Conservation (phyloP, 2,329 filamentous ascomycete genomes). For the Beauveria australis region DNA sequence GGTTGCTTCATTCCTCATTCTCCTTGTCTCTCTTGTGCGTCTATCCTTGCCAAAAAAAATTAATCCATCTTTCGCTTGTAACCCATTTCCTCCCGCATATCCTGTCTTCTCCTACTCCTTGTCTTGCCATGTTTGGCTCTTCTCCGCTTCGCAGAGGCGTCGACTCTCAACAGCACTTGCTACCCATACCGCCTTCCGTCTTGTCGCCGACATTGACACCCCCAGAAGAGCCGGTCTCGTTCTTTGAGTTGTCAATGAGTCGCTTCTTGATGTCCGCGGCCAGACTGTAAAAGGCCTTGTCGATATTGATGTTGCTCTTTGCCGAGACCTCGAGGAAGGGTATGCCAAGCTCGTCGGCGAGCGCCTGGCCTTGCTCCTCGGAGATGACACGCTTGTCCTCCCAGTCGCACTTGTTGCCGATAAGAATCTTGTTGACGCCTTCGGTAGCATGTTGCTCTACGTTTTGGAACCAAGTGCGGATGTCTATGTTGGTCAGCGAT, state of each 20-base stretch:
- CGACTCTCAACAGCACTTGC: conserved; percentile 66
- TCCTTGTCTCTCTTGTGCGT: neutral
- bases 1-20: conserved; percentile 4
- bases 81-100: neutral
- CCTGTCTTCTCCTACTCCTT: neutral
- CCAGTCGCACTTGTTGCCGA: conserved; percentile 99
- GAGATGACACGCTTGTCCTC: conserved; percentile 96
- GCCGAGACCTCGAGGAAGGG: conserved; percentile 98
- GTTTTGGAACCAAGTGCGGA: conserved; percentile 98
- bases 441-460: conserved; percentile 97
- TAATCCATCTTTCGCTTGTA: conserved; percentile 11
- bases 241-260: conserved; percentile 84
- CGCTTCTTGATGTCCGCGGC: conserved; percentile 97
- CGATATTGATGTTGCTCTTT: conserved; percentile 99
- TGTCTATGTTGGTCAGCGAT: conserved; percentile 52
- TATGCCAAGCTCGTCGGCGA: conserved; percentile 93
- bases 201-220: conserved; percentile 64
- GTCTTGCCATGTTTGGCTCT: neutral
- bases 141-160: neutral
- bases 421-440: conserved; percentile 98
- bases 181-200: conserved; percentile 44
- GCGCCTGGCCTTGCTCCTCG: conserved; percentile 83
- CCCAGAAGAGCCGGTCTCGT: conserved; percentile 50
- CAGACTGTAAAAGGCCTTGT: conserved; percentile 94
- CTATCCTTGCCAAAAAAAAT: conserved; percentile 7